Evolutionary conservation across 805 yeast species (phyloP), one percentile per base, ranked within the genome.

Genomic region (Wickerhamiella allomyrinae): DNA sequence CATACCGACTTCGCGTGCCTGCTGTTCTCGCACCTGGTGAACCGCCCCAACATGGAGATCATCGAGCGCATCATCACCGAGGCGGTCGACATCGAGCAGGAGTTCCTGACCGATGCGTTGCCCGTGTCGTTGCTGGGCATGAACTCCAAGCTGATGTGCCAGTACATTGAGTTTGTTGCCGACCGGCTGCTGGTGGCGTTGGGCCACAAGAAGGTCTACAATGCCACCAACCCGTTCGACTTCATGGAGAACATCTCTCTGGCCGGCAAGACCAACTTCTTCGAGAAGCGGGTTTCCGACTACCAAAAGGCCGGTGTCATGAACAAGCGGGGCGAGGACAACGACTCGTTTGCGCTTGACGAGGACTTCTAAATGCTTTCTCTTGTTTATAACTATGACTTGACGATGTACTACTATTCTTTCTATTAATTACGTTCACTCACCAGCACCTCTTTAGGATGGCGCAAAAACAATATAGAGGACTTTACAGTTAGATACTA

Each of bases 261-360:
- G 55, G 94, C 96, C 46, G 98, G 98, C 67, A 89, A 89, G 76
- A 89, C 98, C 56, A 89, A 91, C 73, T 89, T 89, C 77, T 89
- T 89, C 61, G 98, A 89, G 73, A 89, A 89, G 77, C 82, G 98
- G 69, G 98, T 89, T 45, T 82, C 94, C 45, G 98, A 89, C 67
- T 89, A 89, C 69, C 98, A 89, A 70, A 91, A 89, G 71, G 97
- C 98, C 45, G 97, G 98, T 71, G 98, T 89, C 58, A 89, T 89
- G 91, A 89, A 94, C 52, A 71, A 72, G 52, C 63, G 76, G 42
- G 64, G 66, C 52, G 73, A 76, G 54, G 60, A 69, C 47, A 68
- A 65, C 49, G 71, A 69, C 60, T 73, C 75, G 37, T 87, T 89
- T 67, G 68, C 80, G 39, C 79, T 91, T 56, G 94, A 87, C 64